Evolutionary conservation across 2,329 filamentous ascomycete species (phyloP), one percentile per base, ranked within the genome.

Genomic region (Hypoxylon sp.): DNA sequence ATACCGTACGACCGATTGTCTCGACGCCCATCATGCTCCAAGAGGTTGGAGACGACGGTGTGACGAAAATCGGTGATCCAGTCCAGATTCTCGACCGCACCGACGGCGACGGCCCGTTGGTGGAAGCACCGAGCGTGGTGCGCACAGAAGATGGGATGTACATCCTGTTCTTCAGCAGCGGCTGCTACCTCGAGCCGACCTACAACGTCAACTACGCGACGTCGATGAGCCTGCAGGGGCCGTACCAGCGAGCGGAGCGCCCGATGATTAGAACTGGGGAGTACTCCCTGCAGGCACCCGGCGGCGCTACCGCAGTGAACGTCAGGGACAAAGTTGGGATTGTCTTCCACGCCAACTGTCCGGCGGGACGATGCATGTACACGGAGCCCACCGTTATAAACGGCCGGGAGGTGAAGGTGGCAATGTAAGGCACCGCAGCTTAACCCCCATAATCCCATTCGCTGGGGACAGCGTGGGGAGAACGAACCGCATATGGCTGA

Each of bases 141-240:
- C 74, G 75, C n/a, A 78, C 78, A 2, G 71, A 68, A 0, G 79
- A 81, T 16, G 84, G 83, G 3, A 78, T 80, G 12, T 90, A 90
- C 72, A 81, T 87, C 52, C 77, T 91, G 44, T 89, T 90, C 74
- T 91, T 85, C 76, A 88, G 85, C 70, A 85, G 83, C 42, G 84
- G 88, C 59, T 89, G 87, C 76, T 90, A 80, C 75, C 81, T 81
- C 1, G 80, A 82, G 24, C 74, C 81, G 2, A 72, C 73, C 36
- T 90, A 90, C 75, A 84, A 89, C 70, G 80, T 88, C n/a, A 83
- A 83, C 56, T 90, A 87, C 71, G 87, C 88, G 1, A 84, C 83
- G 6, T 78, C 83, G 7, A 64, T 69, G 8, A 67, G 65, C 49
- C 57, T 83, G 36, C 59, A 48, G 40, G 82, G 82, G 0, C 79